These are phyloP conservation scores for Senna siamea DNA, from an alignment of 306 rosid species.

Conservation along the genomic window DNA sequence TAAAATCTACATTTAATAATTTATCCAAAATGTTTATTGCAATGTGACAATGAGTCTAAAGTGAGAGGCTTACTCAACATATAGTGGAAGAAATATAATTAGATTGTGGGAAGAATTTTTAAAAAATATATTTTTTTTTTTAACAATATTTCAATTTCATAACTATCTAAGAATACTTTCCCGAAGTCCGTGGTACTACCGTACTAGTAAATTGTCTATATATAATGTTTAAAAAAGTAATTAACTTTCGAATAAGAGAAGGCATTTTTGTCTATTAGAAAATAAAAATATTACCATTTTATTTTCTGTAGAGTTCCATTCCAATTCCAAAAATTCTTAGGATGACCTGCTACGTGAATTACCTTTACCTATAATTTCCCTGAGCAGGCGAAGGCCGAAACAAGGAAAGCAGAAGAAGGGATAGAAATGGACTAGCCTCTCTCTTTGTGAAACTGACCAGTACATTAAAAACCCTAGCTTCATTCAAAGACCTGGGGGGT, in stretches of 20 bases:
- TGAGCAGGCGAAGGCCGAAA: not conserved
- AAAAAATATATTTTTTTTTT: too few species aligned
- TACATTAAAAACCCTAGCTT: constrained; percentile 43
- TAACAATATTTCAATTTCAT: not conserved
- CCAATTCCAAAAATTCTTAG: not conserved
- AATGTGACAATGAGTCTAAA: too few species aligned
- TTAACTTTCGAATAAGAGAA: too few species aligned
- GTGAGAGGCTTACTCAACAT: too few species aligned
- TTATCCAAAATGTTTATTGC: too few species aligned
- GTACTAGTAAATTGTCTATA: too few species aligned
- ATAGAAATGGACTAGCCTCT: constrained; percentile 13
- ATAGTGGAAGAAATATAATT: too few species aligned
- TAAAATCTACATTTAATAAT: too few species aligned
- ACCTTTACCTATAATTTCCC: not conserved
- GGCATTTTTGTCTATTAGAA: too few species aligned
- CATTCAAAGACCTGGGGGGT: not conserved
- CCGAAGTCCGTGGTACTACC: too few species aligned
- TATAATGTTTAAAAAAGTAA: not conserved
- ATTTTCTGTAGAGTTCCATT: not conserved
- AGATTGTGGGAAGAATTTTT: too few species aligned
- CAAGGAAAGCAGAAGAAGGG: not conserved
- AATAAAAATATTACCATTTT: not conserved
- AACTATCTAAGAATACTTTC: not conserved
- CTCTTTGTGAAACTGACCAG: not conserved
- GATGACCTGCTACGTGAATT: too few species aligned